Evolutionary conservation across 495 filamentous ascomycete species (phyloP).

Genomic region (Xylaria sp.): DNA sequence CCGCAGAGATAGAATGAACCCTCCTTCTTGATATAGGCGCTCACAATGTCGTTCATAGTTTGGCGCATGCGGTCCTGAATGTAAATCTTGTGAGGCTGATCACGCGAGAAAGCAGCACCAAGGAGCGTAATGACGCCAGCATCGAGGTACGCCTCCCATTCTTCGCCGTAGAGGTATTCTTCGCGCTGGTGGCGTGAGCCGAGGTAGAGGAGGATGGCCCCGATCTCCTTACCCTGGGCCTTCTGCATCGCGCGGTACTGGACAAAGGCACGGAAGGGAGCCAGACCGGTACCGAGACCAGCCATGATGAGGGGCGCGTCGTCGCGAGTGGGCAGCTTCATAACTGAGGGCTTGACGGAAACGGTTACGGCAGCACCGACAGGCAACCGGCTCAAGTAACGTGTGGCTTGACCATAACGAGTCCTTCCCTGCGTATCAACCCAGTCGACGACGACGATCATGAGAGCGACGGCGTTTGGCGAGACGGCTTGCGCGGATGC

Average conservation of each 20-base stretch:
- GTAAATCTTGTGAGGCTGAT: conserved; percentile 98
- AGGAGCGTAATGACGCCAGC: conserved; percentile 94
- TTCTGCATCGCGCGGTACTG: conserved; percentile 98
- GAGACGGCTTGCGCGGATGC: conserved; percentile 94
- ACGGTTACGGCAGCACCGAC: conserved; percentile 82
- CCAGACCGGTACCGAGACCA: conserved; percentile 96
- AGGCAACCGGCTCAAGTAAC: conserved; percentile 77
- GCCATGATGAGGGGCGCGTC: conserved; percentile 98
- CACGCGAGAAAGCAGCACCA: conserved; percentile 92
- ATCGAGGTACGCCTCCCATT: conserved; percentile 98
- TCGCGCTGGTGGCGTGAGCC: conserved; percentile 96
- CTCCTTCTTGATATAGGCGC: conserved; percentile 87
- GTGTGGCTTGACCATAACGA: conserved; percentile 90
- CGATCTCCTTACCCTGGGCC: conserved; percentile 91
- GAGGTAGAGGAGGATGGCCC: conserved; percentile 93
- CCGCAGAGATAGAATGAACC: conserved; percentile 97
- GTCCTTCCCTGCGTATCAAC: conserved; percentile 85
- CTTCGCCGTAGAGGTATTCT: conserved; percentile 98
- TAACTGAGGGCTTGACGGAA: conserved; percentile 93
- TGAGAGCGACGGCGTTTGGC: conserved; percentile 83
- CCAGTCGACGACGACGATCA: conserved; percentile 99
- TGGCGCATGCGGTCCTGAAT: conserved; percentile 98
- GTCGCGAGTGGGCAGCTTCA: conserved; percentile 89
- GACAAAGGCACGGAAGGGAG: conserved; percentile 96
- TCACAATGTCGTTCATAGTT: conserved; percentile 80